Evolutionary conservation across 2,329 filamentous ascomycete genomes (phyloP).

Genomic region (Waltergamsia citrina): DNA sequence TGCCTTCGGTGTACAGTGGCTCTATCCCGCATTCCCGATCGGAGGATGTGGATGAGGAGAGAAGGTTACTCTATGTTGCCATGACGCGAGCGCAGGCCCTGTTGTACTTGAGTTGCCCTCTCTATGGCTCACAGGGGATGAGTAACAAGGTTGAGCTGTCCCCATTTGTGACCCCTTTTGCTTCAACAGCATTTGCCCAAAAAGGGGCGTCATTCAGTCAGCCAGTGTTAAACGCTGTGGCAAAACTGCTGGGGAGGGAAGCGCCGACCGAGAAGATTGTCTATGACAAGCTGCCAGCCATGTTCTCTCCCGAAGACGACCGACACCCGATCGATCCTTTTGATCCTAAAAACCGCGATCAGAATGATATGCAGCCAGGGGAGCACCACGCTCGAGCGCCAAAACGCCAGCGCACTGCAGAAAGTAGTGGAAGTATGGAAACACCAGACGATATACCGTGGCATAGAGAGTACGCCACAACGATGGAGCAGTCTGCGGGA

Average conservation of each 20-base stretch:
- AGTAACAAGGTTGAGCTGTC: conserved; percentile 57
- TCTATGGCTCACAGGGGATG: conserved; percentile 51
- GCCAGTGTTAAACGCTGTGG: conserved; percentile 53
- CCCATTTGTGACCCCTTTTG: conserved; percentile 53
- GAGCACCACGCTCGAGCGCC: conserved; percentile 12
- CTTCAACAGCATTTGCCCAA: conserved; percentile 32
- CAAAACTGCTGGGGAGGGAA: conserved; percentile 58
- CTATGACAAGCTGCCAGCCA: conserved; percentile 37
- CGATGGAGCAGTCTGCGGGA: conserved; percentile 47
- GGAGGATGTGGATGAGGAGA: conserved; percentile 80
- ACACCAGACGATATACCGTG: conserved; percentile 20
- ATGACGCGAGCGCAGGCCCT: conserved; percentile 90
- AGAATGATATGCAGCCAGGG: conserved; percentile 6
- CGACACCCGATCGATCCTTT: conserved; percentile 57
- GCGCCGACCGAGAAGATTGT: conserved; percentile 48
- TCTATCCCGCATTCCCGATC: conserved; percentile 83
- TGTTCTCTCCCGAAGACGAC: conserved; percentile 56
- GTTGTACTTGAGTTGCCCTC: conserved; percentile 75
- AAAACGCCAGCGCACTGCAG: conserved; percentile 18
- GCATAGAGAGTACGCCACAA: conserved; percentile 43
- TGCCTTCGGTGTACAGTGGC: conserved; percentile 81
- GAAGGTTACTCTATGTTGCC: conserved; percentile 83
- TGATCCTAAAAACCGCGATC: conserved; percentile 18
- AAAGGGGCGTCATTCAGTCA: conserved; percentile 63
- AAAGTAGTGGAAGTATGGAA: conserved; percentile 6